Base-by-base conservation (phyloP, 1,284 basidiomycete genomes). In the Omphalotus olearius region DNA sequence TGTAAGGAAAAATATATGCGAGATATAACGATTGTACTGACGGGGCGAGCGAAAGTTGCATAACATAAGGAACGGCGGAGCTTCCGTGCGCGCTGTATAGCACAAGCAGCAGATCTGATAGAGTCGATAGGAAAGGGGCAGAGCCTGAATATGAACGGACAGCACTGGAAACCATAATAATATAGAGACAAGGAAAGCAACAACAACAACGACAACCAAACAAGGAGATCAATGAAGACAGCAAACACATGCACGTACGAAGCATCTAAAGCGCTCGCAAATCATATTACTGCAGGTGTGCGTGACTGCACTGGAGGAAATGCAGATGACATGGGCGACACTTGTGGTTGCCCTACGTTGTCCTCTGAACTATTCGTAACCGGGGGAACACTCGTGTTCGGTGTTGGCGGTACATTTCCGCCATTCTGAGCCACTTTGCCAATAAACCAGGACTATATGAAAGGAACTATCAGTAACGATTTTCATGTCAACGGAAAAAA, bases 291-390 rank as follows among this genome's bases (percentile, higher is more conserved):
- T 36, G 51, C 47, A 36, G 51, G 35, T 26, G 45, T 47, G 11
- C 51, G 45, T 43, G 51, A 33, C 33, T 52, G 51, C n/a, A 46
- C 43, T 14, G 51, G 45, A 35, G 85, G 85, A 65, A 88, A 88
- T 26, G 83, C 85, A 28, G 83, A 85, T 11, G 85, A 86, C 82
- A 87, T 79, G 0, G 85, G 85, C 18, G 85, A 88, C 28, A 85
- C 78, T 59, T 83, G 83, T 47, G 73, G 67, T 60, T 75, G 78
- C 14, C 51, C 52, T 47, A 64, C 70, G 23, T 61, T 61, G 36
- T 73, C 71, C 14, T 79, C 76, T 25, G 60, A 62, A 50, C 60
- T 52, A 47, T 59, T 64, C 38, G 47, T 64, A 37, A 56, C 64
- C 47, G 64, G 52, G 4, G 65, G 65, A 4, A 62, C 67, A 51